A percentile compares a stretch with the other conserved stretches of the same genome.
Evolutionary conservation across 305 asterid genomes (phyloP).

Genomic region (Fraxinus sp.): DNA sequence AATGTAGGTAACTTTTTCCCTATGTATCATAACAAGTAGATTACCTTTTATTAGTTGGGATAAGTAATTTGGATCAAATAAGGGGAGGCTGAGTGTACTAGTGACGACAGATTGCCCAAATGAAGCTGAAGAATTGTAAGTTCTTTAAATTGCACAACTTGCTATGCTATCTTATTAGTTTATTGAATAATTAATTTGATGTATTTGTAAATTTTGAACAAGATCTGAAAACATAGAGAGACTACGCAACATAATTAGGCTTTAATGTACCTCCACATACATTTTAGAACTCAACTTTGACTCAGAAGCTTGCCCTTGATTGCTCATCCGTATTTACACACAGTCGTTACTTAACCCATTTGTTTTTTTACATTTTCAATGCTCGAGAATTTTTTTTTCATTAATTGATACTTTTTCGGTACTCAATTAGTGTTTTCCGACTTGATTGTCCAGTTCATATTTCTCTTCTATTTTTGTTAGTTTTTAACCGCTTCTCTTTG

Average conservation of each 20-base stretch:
- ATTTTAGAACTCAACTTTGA: background rate
- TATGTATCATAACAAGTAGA: no score
- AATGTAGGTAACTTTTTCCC: no score
- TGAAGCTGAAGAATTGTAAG: slow-evolving; percentile 6
- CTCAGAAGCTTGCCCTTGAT: background rate
- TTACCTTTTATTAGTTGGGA: no score
- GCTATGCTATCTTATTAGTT: background rate
- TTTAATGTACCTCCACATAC: background rate
- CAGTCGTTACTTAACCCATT: background rate
- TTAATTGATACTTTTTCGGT: background rate
- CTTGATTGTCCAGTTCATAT: background rate
- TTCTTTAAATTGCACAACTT: background rate
- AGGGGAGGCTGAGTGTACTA: background rate
- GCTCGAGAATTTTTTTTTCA: background rate
- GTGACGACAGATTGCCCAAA: background rate
- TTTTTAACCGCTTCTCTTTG: background rate
- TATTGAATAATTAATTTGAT: background rate
- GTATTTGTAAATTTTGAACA: background rate
- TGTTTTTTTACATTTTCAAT: background rate
- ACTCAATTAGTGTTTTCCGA: background rate
- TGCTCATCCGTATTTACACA: background rate
- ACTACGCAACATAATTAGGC: background rate
- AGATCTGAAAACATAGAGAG: background rate
- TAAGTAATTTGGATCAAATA: no score
- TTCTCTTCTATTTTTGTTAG: background rate